Evolutionary conservation across 768 basidiomycete species (phyloP).

Genomic region (Lentinus tigrinus): DNA sequence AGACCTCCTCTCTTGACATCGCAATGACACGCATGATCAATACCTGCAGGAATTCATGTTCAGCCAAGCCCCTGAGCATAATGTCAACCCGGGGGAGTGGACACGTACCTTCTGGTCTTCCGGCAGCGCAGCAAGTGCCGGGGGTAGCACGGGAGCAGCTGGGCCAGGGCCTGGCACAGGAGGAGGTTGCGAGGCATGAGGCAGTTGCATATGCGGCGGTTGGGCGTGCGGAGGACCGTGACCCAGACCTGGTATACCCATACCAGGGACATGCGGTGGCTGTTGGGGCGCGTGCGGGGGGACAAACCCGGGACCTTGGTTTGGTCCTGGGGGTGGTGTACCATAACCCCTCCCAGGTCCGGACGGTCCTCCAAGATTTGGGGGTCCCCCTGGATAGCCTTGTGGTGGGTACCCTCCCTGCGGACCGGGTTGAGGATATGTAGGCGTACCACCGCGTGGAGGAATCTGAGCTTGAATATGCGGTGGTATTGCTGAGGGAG

Average conservation of each 20-base stretch:
- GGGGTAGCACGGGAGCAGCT: slow-evolving; percentile 21
- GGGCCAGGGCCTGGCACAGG: slow-evolving; percentile 9
- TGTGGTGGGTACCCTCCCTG: slow-evolving; percentile 3
- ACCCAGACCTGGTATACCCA: too few relatives aligned
- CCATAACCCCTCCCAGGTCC: slow-evolving; percentile 7
- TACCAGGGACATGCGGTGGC: neutral
- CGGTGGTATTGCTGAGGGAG: slow-evolving; percentile 29
- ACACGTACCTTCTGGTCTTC: slow-evolving; percentile 64
- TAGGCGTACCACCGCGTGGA: slow-evolving; percentile 19
- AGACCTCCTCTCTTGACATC: slow-evolving; percentile 86
- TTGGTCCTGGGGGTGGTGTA: slow-evolving; percentile 9
- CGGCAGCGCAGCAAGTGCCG: slow-evolving; percentile 57
- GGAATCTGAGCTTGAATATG: slow-evolving; percentile 20
- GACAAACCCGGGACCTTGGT: slow-evolving; percentile 4
- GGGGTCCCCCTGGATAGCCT: slow-evolving; percentile 2
- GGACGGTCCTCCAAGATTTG: neutral
- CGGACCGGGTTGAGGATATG: slow-evolving; percentile 15
- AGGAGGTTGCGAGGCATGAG: neutral
- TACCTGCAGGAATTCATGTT: slow-evolving; percentile 37
- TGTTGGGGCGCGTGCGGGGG: neutral
- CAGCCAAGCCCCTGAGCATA: neutral
- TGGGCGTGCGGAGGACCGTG: slow-evolving; percentile 11
- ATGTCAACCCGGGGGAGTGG: neutral
- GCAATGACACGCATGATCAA: slow-evolving; percentile 77
- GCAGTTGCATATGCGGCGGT: slow-evolving; percentile 7